Percentiles rank a stretch among this genome's conserved stretches.
phyloP scores from a whole-genome alignment of 139 green algal species.

The Closterium sp. region DNA sequence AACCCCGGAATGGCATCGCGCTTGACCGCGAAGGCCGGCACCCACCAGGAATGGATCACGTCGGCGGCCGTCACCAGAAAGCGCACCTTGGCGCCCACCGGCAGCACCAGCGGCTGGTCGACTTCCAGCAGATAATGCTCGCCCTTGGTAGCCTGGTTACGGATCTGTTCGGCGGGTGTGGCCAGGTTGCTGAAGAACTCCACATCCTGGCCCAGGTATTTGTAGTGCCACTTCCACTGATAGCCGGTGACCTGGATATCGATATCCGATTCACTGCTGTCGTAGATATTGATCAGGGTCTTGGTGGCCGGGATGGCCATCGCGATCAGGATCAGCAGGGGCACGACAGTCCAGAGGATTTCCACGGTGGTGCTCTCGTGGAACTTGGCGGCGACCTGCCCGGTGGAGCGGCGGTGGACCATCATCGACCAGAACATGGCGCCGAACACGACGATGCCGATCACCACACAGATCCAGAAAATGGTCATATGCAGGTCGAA shows the following conservation, averaged over 20 bases:
- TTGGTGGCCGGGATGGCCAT: slow-evolving; percentile 64
- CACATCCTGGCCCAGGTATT: slow-evolving; percentile 2
- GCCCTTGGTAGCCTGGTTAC: background rate
- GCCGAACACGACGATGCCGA: too few relatives aligned
- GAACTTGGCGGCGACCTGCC: too few relatives aligned
- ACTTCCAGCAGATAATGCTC: background rate
- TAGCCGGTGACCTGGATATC: slow-evolving; percentile 65
- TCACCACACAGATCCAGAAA: too few relatives aligned
- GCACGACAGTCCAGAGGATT: background rate
- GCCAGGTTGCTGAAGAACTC: background rate
- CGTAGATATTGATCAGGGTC: slow-evolving; percentile 63
- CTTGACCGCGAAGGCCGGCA: slow-evolving; percentile 60
- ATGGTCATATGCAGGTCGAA: too few relatives aligned
- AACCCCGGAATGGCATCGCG: slow-evolving; percentile 59
- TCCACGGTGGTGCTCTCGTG: background rate
- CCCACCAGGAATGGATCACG: slow-evolving; percentile 61
- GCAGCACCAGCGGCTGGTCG: background rate
- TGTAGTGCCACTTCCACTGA: slow-evolving; percentile 63
- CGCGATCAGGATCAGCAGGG: background rate
- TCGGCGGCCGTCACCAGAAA: slow-evolving; percentile 19
- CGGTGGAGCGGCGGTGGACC: too few relatives aligned
- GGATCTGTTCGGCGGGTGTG: too few relatives aligned
- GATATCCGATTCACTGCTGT: slow-evolving; percentile 61
- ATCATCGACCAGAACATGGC: too few relatives aligned
- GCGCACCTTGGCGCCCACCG: background rate